A percentile compares a stretch with the other conserved stretches of the same genome.
phyloP scores from a whole-genome alignment of 768 basidiomycete species.

The Candolleomyces aberdarensis region DNA sequence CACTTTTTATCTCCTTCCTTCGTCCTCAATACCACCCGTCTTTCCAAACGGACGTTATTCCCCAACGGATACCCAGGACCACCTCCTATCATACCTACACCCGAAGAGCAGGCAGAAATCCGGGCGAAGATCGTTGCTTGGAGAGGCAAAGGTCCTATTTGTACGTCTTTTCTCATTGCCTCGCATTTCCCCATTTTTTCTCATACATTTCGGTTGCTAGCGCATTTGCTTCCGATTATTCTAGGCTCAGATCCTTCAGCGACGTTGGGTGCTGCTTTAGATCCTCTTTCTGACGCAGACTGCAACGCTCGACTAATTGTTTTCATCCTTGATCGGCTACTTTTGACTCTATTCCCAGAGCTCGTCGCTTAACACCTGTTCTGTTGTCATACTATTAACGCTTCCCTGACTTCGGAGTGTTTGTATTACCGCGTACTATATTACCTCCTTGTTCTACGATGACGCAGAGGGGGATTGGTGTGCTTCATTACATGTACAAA shows the following conservation, averaged over 20 bases:
- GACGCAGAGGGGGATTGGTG: too few relatives aligned
- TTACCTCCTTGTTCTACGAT: too few relatives aligned
- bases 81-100: slow-evolving; percentile 67
- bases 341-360: slow-evolving; percentile 79
- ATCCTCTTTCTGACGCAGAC: slow-evolving; percentile 53
- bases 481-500: too few relatives aligned
- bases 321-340: slow-evolving; percentile 67
- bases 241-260: slow-evolving; percentile 50
- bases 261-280: slow-evolving; percentile 54
- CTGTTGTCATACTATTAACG: neutral
- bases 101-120: slow-evolving; percentile 68
- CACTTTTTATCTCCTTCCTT: slow-evolving; percentile 48
- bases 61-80: slow-evolving; percentile 87
- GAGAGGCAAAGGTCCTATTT: slow-evolving; percentile 31
- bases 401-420: neutral
- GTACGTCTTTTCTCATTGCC: slow-evolving; percentile 23
- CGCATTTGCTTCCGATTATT: slow-evolving; percentile 45
- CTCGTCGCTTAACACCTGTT: slow-evolving; percentile 30
- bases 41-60: slow-evolving; percentile 72
- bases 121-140: slow-evolving; percentile 40
- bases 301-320: slow-evolving; percentile 82
- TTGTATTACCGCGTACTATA: neutral
- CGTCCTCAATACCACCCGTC: slow-evolving; percentile 50
- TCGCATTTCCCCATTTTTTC: neutral
- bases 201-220: slow-evolving; percentile 17